Evolutionary conservation across 768 basidiomycete species (phyloP).

Genomic region (Mycena vulgaris): DNA sequence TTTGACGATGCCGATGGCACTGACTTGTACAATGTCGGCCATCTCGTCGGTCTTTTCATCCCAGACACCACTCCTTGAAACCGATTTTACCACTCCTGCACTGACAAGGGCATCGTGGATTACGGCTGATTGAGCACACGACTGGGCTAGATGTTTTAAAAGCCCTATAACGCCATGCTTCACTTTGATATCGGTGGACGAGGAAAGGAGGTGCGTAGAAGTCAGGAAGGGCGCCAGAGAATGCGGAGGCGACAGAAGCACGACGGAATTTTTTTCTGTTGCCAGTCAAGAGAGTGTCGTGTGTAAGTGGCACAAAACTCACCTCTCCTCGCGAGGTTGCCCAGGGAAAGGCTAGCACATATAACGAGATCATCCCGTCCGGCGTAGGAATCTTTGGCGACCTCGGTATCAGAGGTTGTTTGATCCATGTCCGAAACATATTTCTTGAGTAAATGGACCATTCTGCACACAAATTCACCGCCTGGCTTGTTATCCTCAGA

Average conservation of each 20-base stretch:
- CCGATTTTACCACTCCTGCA: slow-evolving; percentile 73
- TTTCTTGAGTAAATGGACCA: slow-evolving; percentile 83
- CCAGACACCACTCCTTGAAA: slow-evolving; percentile 79
- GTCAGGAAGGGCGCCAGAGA: slow-evolving; percentile 74
- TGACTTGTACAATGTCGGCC: slow-evolving; percentile 89
- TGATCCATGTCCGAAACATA: slow-evolving; percentile 62
- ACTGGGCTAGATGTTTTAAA: slow-evolving; percentile 88
- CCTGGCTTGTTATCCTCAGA: slow-evolving; percentile 69
- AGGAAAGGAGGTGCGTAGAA: slow-evolving; percentile 69
- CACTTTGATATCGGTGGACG: slow-evolving; percentile 79
- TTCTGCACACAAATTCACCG: slow-evolving; percentile 79
- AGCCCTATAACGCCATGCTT: slow-evolving; percentile 93
- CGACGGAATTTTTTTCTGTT: slow-evolving; percentile 70
- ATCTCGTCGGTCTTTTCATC: slow-evolving; percentile 80
- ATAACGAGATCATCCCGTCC: slow-evolving; percentile 85
- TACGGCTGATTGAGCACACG: slow-evolving; percentile 67
- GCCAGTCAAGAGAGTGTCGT: slow-evolving; percentile 18
- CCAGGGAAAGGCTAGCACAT: slow-evolving; percentile 86
- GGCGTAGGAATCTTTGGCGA: slow-evolving; percentile 38
- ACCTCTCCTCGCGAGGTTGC: slow-evolving; percentile 88
- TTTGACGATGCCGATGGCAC: slow-evolving; percentile 90
- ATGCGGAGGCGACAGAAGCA: slow-evolving; percentile 77
- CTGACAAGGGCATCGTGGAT: slow-evolving; percentile 75
- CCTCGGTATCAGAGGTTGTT: slow-evolving; percentile 47
- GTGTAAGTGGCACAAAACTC: slow-evolving; percentile 31